phyloP scores from a whole-genome alignment of 257 asterid genomes.

The Lycium ferocissimum region DNA sequence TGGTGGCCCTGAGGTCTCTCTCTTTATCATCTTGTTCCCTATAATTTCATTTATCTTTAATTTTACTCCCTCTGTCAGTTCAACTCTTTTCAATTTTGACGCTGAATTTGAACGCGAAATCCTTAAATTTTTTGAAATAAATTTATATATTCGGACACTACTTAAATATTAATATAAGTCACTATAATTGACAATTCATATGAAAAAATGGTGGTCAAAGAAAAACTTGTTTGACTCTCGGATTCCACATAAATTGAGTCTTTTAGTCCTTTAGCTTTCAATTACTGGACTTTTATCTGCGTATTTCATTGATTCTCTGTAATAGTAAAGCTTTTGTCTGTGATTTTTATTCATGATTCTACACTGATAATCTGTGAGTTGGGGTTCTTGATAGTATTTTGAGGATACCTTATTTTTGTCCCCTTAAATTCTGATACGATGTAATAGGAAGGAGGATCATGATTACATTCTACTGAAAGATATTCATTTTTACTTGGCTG shows the following conservation, averaged over 20 bases:
- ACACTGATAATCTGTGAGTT: no score
- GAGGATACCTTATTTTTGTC: no score
- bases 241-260: not conserved
- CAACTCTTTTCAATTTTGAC: no score
- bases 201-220: no score
- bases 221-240: no score
- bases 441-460: not conserved
- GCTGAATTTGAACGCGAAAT: no score
- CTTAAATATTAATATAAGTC: no score
- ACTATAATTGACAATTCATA: no score
- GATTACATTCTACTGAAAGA: not conserved
- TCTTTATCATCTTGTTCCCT: not conserved
- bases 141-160: no score
- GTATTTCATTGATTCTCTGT: not conserved
- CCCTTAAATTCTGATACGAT: no score
- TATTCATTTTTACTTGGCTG: not conserved
- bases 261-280: not conserved
- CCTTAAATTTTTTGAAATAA: no score
- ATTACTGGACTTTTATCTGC: not conserved
- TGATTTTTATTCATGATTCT: not conserved
- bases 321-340: not conserved
- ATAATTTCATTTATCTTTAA: not conserved
- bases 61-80: not conserved
- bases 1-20: conserved; percentile 74
- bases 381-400: no score